Percentiles rank a stretch among this genome's conserved stretches.
These are phyloP conservation scores for Talaromyces adpressus DNA, from an alignment of 495 filamentous ascomycete species.

Conservation along the genomic window DNA sequence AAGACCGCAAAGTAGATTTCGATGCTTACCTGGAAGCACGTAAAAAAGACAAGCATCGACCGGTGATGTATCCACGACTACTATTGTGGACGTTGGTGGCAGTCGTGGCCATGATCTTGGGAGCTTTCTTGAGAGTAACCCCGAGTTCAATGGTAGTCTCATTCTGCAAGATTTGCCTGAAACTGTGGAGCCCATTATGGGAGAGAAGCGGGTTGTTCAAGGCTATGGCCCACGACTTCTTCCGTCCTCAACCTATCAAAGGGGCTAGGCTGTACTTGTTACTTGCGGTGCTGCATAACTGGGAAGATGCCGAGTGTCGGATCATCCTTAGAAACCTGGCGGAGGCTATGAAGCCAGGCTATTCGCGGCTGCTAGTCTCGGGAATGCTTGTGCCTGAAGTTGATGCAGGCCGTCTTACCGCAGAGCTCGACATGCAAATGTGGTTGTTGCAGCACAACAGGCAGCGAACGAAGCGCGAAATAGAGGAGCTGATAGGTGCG, in stretches of 20 bases:
- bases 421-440: slow-evolving; percentile 2
- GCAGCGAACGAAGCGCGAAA: neutral
- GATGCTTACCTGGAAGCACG: neutral
- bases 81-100: neutral
- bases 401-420: neutral
- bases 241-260: slow-evolving; percentile 40
- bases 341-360: neutral
- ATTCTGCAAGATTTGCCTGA: slow-evolving; percentile 45
- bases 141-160: slow-evolving; percentile 14
- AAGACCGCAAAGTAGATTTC: neutral
- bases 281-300: slow-evolving; percentile 42
- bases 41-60: neutral
- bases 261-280: slow-evolving; percentile 46
- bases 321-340: slow-evolving; percentile 22
- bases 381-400: neutral
- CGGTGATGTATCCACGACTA: neutral
- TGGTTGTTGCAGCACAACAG: neutral
- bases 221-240: slow-evolving; percentile 43
- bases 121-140: neutral
- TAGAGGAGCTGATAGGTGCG: neutral
- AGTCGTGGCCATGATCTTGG: neutral
- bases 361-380: neutral
- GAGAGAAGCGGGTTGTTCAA: slow-evolving; percentile 32
- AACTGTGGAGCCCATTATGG: slow-evolving; percentile 27
- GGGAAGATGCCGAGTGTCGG: slow-evolving; percentile 29